Conservation (phyloP, 164 flowering plant species). For the Cinnamomum chago region DNA sequence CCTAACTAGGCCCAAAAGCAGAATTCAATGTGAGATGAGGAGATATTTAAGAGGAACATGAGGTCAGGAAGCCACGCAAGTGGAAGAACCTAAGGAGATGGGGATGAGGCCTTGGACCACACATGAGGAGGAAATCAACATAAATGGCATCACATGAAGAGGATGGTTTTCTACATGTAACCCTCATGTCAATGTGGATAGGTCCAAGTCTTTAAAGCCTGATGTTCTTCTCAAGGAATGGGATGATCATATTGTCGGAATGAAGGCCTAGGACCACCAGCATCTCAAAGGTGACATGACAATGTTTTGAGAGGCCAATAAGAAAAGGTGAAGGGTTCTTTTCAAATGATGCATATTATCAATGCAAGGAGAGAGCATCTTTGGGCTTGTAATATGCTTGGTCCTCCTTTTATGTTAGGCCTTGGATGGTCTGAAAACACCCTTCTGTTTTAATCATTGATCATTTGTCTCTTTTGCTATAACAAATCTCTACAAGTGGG, state of each 20-base stretch:
- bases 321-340: slow-evolving; percentile 15
- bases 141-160: slow-evolving; percentile 6
- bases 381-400: slow-evolving; percentile 6
- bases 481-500: background rate
- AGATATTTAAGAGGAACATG: slow-evolving; percentile 7
- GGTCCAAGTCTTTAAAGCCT: slow-evolving; percentile 10
- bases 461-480: slow-evolving; percentile 9
- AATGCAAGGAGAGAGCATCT: slow-evolving; percentile 8
- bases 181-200: slow-evolving; percentile 5
- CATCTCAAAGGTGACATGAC: slow-evolving; percentile 2
- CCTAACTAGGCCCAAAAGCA: background rate
- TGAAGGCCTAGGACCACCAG: slow-evolving; percentile 12
- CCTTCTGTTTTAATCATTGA: background rate
- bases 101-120: background rate
- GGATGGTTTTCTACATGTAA: slow-evolving; percentile 2
- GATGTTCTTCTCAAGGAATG: slow-evolving; percentile 9
- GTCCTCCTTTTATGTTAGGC: slow-evolving; percentile 2
- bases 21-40: background rate
- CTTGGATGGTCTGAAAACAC: slow-evolving; percentile 1
- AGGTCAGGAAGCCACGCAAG: slow-evolving; percentile 3
- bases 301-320: slow-evolving; percentile 8
- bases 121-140: background rate
- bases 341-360: slow-evolving; percentile 8
- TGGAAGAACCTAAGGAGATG: slow-evolving; percentile 1
- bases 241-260: slow-evolving; percentile 15